A percentile compares a stretch with the other conserved stretches of the same genome.
These are phyloP conservation scores for Hydnomerulius pinastri DNA, from an alignment of 768 basidiomycete genomes.

Conservation along the genomic window DNA sequence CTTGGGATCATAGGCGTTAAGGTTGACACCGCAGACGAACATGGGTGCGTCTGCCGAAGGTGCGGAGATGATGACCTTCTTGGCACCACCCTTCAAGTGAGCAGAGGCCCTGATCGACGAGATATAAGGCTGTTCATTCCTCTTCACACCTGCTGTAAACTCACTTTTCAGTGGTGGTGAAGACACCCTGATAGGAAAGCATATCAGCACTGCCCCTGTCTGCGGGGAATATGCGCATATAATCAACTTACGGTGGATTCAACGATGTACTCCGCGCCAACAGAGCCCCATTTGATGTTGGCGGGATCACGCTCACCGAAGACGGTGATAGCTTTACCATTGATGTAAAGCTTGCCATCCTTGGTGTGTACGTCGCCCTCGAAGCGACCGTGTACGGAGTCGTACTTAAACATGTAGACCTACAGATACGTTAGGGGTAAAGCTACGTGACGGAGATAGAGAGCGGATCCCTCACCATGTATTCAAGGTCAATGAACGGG, in stretches of 20 bases:
- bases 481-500: slow-evolving; percentile 95
- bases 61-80: slow-evolving; percentile 99
- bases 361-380: slow-evolving; percentile 79
- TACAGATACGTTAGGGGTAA: slow-evolving; percentile 27
- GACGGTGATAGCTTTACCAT: slow-evolving; percentile 75
- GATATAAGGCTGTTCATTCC: slow-evolving; percentile 2
- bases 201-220: slow-evolving; percentile 2
- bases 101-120: slow-evolving; percentile 62
- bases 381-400: slow-evolving; percentile 92
- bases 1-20: slow-evolving; percentile 86
- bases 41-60: slow-evolving; percentile 97
- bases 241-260: slow-evolving; percentile 94
- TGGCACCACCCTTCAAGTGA: slow-evolving; percentile 98
- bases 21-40: slow-evolving; percentile 95
- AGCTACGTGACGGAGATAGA: not conserved
- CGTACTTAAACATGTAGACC: slow-evolving; percentile 99
- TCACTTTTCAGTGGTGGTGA: slow-evolving; percentile 92
- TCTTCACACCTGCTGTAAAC: slow-evolving; percentile 1
- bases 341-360: slow-evolving; percentile 88
- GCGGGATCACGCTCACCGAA: slow-evolving; percentile 87
- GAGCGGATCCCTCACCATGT: slow-evolving; percentile 70
- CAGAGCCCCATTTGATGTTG: slow-evolving; percentile 77
- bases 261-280: slow-evolving; percentile 90
- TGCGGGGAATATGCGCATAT: slow-evolving; percentile 2
- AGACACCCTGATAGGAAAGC: slow-evolving; percentile 69